phyloP scores from a whole-genome alignment of 768 basidiomycete genomes.

The Boletus reticuloceps region DNA sequence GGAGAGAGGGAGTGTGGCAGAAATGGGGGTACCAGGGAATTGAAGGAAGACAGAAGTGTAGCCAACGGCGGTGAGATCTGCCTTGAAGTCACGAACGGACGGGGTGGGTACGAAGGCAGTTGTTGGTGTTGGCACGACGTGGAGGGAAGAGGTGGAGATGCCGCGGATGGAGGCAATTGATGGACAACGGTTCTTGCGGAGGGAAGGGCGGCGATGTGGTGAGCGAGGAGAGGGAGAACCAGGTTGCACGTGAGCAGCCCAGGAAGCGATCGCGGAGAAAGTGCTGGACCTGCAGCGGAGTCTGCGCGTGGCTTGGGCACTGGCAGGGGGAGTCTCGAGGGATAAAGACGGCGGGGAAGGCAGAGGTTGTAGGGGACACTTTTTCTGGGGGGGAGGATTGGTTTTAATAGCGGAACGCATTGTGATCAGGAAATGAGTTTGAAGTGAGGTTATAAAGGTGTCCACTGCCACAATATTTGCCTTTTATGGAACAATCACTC shows the following conservation, averaged over 20 bases:
- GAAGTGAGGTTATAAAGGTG: conserved; percentile 18
- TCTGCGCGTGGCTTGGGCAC: conserved; percentile 15
- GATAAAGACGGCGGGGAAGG: conserved; percentile 16
- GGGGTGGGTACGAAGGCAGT: conserved; percentile 36
- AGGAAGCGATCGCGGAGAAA: conserved; percentile 50
- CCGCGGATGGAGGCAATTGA: conserved; percentile 39
- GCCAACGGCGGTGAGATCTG: conserved; percentile 58
- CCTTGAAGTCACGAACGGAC: conserved; percentile 43
- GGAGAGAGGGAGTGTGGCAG: conserved; percentile 16
- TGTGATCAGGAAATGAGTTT: no score
- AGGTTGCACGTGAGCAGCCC: conserved; percentile 67
- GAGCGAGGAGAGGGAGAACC: conserved; percentile 55
- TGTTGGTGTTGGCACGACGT: conserved; percentile 36
- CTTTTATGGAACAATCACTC: conserved; percentile 11
- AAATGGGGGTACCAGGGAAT: conserved; percentile 47
- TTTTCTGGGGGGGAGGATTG: conserved; percentile 37
- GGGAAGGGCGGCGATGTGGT: conserved; percentile 35
- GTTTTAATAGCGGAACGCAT: conserved; percentile 12
- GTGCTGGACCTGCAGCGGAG: conserved; percentile 40
- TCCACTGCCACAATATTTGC: conserved; percentile 23
- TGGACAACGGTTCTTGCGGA: conserved; percentile 27
- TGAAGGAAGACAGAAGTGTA: conserved; percentile 68
- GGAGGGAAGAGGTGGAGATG: conserved; percentile 34
- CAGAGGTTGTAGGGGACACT: conserved; percentile 32
- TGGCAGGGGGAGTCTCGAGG: conserved; percentile 1